These are phyloP conservation scores for Salix purpurea DNA, from an alignment of 345 rosid genomes.

Conservation along the genomic window DNA sequence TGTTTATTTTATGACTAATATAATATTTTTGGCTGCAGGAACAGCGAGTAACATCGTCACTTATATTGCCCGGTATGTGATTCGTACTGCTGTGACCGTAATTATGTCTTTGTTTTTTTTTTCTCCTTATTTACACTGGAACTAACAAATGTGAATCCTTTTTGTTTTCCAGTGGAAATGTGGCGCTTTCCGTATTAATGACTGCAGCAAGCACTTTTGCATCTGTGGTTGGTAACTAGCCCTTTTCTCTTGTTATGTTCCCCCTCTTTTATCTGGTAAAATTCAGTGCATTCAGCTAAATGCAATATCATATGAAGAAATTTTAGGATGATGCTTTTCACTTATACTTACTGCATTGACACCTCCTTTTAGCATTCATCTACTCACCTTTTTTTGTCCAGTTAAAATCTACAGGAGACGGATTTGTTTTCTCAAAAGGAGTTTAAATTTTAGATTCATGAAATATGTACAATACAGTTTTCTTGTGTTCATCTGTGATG, in stretches of 20 bases:
- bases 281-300: not conserved
- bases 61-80: conserved; percentile 64
- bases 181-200: conserved; percentile 87
- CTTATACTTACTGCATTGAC: not conserved
- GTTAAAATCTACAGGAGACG: not conserved
- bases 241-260: not conserved
- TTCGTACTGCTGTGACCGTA: not conserved
- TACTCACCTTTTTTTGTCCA: not conserved
- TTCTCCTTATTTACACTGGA: not conserved
- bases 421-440: no score
- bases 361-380: not conserved
- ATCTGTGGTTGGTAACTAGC: conserved; percentile 66
- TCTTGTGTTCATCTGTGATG: not conserved
- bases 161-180: conserved; percentile 66
- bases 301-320: not conserved
- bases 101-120: not conserved
- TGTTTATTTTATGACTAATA: conserved; percentile 3
- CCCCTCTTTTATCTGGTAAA: not conserved
- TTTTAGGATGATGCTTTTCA: not conserved
- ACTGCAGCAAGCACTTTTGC: conserved; percentile 83
- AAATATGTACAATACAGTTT: not conserved
- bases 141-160: conserved; percentile 19
- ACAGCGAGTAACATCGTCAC: conserved; percentile 94
- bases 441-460: not conserved
- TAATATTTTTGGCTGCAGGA: conserved; percentile 45